Evolutionary conservation across 495 filamentous ascomycete species (phyloP), one percentile per base, ranked within the genome.

Genomic region (Penicillium silybi): DNA sequence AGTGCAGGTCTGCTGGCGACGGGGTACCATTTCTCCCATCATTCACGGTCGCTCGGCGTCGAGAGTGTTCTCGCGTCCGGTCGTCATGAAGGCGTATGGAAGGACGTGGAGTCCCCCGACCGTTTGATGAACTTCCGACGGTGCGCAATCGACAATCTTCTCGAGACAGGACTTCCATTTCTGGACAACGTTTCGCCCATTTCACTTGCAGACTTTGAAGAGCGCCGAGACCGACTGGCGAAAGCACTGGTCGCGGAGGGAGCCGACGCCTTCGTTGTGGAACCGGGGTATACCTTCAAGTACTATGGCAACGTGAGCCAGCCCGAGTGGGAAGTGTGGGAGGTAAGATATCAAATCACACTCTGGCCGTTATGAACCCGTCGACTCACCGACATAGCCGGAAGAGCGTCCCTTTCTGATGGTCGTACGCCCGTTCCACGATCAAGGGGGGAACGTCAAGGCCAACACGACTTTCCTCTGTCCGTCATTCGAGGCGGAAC

Each of bases 401-500:
- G 79, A 83, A 59, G 80, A 82, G 56, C 63, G 78, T 4, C 79
- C 80, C 0, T 80, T 83, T 42, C 51, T 82, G 26, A 80, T 83
- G 77, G 48, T 82, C 11, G 67, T 82, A 16, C 62, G 70, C 26
- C 77, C 80, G 0, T 25, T 60, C 4, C 41, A 34, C 16, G 57
- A 58, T 22, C 54, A 57, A 20, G 32, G 56, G 25, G 73, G 75
- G 0, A 58, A 60, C 7, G 50, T 80, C 46, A 69, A 63, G 9
- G 76, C 76, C 5, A 76, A 68, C 47, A 80, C 75, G 8, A 69
- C 68, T 1, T 80, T 80, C 43, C 67, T 82, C 8, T 71, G 69
- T 37, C 79, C 77, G 1, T 73, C 72, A 26, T 82, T 81, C 51
- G 80, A 82, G 55, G 78, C 75, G 16, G 76, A 73, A 22, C 66